Percentiles rank a stretch among this genome's conserved stretches.
These are phyloP conservation scores for Plasmodium gaboni DNA, from an alignment of 169 alveolate genomes.

Conservation along the genomic window DNA sequence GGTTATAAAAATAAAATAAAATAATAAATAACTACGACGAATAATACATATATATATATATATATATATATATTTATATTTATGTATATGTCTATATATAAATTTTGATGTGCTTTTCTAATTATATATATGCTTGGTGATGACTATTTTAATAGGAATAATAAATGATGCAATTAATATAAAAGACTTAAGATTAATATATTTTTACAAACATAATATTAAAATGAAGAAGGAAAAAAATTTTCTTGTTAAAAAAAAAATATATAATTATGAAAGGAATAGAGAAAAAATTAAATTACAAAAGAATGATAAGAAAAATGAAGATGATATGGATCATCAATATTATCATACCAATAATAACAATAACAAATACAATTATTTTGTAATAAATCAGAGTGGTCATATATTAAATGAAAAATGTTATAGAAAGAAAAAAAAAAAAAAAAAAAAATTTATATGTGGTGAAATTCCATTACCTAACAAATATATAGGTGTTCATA, in stretches of 20 bases:
- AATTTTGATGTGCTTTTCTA: background rate
- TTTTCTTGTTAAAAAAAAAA: slow-evolving; percentile 8
- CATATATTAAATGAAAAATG: background rate
- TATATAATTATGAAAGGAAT: background rate
- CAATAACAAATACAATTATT: background rate
- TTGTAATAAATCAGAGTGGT: slow-evolving; percentile 2
- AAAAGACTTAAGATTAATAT: slow-evolving; percentile 50
- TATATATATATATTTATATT: background rate
- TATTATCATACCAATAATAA: too few species aligned
- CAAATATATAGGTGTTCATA: slow-evolving; percentile 16
- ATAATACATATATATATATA: background rate
- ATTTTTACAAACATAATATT: slow-evolving; percentile 48
- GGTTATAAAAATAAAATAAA: slow-evolving; percentile 2
- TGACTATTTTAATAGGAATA: slow-evolving; percentile 7
- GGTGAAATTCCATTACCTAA: slow-evolving; percentile 44
- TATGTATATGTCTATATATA: background rate
- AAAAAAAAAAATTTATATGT: background rate
- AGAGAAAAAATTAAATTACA: background rate
- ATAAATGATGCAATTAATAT: slow-evolving; percentile 40
- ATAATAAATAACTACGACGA: background rate
- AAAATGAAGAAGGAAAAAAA: slow-evolving; percentile 35
- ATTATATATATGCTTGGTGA: background rate
- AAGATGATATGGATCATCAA: too few species aligned
- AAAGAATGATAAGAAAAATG: too few species aligned
- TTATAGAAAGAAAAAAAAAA: background rate